Base-by-base conservation (phyloP, 805 yeast genomes). In the Ascoidea asiatica region DNA sequence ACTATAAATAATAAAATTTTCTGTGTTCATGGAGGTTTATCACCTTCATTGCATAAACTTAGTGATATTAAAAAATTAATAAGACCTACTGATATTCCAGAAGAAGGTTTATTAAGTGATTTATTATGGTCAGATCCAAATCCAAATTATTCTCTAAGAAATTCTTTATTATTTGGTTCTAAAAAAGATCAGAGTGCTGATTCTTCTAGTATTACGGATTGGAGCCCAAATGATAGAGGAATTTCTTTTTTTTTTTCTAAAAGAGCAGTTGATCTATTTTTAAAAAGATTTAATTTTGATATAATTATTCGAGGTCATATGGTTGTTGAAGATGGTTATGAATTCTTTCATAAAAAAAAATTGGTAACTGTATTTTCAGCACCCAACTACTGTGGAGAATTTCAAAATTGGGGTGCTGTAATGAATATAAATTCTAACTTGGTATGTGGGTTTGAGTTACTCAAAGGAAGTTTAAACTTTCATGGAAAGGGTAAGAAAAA, bases 171-270 rank as follows among this genome's bases (percentile, higher is more conserved):
- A 11, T 29, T 29, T 15, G 15, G 15, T 15, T 11, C 8, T 29
- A 15, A 29, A 29, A 29, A 29, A 29, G 15, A 29, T 3, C 8
- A 15, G 15, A 29, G 15, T 29, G 15, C 8, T 2, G 35, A 29
- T 2, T 11, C 15, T 3, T 89, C 83, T 56, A 79, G 87, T 0
- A 70, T 75, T 33, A 81, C 81, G 57, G 92, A 84, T 56, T 83
- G 94, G 92, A 90, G 81, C 56, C 92, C 83, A 59, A 83, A 83
- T 57, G 94, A 83, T 59, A 69, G 94, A 41, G 94, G 94, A 2
- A 90, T 84, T 2, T 76, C 84, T 3, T 83, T 81, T 56, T 86
- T 88, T 59, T 83, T 80, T 61, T 78, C 81, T 48, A 79, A 80
- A 58, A 81, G 79, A 36, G 89, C 90, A 36, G 83, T 83, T 53